Evolutionary conservation across 2,329 filamentous ascomycete species (phyloP).

Genomic region (Triangularia verruculosa): DNA sequence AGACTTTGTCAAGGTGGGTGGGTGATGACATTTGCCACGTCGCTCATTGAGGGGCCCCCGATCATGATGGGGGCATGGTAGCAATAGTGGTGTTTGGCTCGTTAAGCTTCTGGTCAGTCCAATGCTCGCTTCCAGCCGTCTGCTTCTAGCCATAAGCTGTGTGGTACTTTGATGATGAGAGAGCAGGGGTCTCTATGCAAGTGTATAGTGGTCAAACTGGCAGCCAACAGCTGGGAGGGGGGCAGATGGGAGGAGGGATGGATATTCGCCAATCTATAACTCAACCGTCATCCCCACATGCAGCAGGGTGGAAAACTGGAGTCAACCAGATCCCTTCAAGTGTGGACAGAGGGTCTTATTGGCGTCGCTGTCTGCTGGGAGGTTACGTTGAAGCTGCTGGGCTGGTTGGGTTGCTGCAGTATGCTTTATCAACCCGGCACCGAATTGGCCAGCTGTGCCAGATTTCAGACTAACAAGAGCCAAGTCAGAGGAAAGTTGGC

Average conservation of each 20-base stretch:
- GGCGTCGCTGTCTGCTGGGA: not conserved
- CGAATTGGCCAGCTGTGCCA: conserved; percentile 17
- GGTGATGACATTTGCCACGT: not conserved
- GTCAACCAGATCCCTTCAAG: conserved; percentile 1
- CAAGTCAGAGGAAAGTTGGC: conserved; percentile 7
- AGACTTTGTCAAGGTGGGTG: not conserved
- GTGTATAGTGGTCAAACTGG: not conserved
- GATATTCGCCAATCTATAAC: not conserved
- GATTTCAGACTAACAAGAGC: not conserved
- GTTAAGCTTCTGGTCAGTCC: not conserved
- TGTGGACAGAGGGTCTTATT: not conserved
- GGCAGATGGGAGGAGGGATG: not conserved
- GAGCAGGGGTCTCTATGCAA: not conserved
- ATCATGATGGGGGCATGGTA: not conserved
- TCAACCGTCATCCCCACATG: not conserved
- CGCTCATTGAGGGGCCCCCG: not conserved
- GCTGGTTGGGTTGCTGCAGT: conserved; percentile 3
- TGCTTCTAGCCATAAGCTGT: too few relatives aligned
- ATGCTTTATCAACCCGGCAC: conserved; percentile 14
- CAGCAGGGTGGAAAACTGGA: conserved; percentile 1
- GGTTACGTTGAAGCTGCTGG: not conserved
- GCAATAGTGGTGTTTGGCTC: not conserved
- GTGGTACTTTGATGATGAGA: too few relatives aligned
- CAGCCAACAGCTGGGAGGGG: not conserved
- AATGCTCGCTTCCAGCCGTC: not conserved